phyloP scores from a whole-genome alignment of 192 early-diverging fungal species.

The Funneliformis geosporum region DNA sequence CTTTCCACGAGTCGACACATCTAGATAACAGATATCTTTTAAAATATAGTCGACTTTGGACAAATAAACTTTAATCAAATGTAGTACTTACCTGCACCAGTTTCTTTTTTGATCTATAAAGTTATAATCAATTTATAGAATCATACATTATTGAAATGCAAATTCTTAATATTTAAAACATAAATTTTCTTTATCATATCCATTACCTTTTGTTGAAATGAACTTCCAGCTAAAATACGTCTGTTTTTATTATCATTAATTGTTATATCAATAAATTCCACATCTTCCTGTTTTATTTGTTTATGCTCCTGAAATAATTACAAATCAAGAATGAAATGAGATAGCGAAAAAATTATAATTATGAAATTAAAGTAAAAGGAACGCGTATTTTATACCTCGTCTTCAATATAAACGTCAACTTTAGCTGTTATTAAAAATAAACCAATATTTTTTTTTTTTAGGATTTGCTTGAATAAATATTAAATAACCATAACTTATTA shows the following conservation, averaged over 20 bases:
- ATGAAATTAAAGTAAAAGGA: background rate
- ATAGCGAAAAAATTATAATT: no score
- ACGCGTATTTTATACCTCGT: background rate
- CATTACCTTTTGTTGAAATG: conserved; percentile 62
- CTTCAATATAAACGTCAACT: background rate
- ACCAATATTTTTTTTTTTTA: background rate
- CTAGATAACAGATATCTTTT: conserved; percentile 22
- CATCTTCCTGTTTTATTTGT: conserved; percentile 23
- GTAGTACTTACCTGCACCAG: conserved; percentile 61
- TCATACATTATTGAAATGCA: no score
- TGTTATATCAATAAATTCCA: conserved; percentile 66
- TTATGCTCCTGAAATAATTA: conserved; percentile 3
- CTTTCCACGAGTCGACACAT: conserved; percentile 82
- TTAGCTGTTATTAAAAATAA: background rate
- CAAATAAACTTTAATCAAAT: background rate
- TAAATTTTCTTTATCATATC: background rate
- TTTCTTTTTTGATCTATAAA: conserved; percentile 69
- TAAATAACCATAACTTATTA: background rate
- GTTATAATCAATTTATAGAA: background rate
- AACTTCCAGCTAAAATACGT: conserved; percentile 74
- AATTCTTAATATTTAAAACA: background rate
- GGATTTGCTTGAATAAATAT: background rate
- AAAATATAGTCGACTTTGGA: background rate
- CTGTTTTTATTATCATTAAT: conserved; percentile 84
- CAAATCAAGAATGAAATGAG: background rate